Percentiles rank a stretch among this genome's conserved stretches.
Evolutionary conservation across 2,329 filamentous ascomycete species (phyloP).

Genomic region (Pyrenophora seminiperda): DNA sequence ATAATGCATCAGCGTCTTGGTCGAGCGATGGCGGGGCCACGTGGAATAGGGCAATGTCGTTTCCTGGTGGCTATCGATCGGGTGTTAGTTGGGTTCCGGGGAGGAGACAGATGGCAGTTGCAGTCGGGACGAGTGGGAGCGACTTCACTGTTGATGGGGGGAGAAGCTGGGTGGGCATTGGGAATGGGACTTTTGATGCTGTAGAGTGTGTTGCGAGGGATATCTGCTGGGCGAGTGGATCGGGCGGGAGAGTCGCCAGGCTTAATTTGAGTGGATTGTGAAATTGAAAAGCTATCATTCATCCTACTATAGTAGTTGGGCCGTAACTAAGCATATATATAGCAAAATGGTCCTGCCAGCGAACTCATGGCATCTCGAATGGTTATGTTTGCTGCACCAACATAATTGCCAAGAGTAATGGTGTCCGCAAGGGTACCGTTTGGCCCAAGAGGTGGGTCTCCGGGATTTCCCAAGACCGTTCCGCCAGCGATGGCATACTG

Average conservation of each 20-base stretch:
- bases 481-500: slow-evolving; percentile 49
- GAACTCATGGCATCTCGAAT: slow-evolving; percentile 52
- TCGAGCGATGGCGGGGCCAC: slow-evolving; percentile 30
- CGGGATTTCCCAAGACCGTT: neutral
- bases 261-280: slow-evolving; percentile 7
- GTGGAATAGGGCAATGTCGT: slow-evolving; percentile 28
- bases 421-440: slow-evolving; percentile 53
- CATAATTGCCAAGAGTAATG: slow-evolving; percentile 46
- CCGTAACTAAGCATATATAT: slow-evolving; percentile 31
- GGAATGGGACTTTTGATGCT: slow-evolving; percentile 37
- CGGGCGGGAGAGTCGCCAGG: slow-evolving; percentile 27
- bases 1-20: slow-evolving; percentile 30
- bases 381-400: slow-evolving; percentile 34
- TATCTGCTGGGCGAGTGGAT: slow-evolving; percentile 37
- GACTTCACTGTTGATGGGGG: slow-evolving; percentile 38
- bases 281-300: neutral
- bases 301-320: no score
- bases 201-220: slow-evolving; percentile 28
- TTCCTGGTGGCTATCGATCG: slow-evolving; percentile 35
- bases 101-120: slow-evolving; percentile 20
- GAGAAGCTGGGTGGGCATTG: slow-evolving; percentile 29
- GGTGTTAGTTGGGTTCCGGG: slow-evolving; percentile 34
- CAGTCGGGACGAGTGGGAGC: slow-evolving; percentile 36
- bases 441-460: slow-evolving; percentile 41
- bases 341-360: slow-evolving; percentile 53